Evolutionary conservation across 148 eudicot species (phyloP), one percentile per base, ranked within the genome.

Genomic region (Diospyros lotus): DNA sequence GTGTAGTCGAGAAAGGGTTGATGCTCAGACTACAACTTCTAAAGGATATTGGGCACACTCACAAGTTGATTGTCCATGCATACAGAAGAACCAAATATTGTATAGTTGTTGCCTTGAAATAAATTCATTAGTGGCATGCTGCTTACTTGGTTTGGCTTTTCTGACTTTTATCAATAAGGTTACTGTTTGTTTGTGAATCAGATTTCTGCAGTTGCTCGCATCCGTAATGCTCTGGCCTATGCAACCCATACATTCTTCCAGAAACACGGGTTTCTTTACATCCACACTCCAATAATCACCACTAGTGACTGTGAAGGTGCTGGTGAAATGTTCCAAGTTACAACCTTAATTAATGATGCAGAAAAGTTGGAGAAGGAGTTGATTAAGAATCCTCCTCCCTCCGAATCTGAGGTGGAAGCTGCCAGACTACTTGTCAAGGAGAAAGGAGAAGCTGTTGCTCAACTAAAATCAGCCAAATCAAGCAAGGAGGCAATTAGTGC

Each of bases 281-380:
- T 91, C 4, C 97, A 89, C 51, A 91, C 97, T 54, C 97, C 97
- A 9, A 91, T 91, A 14, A 79, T 91, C 70, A 91, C 93, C 42
- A 91, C 97, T 17, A 91, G 93, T 80, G 97, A 91, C 72, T 91
- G 97, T 80, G 97, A 91, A 86, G 97, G 97, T 18, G 93, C 97
- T 51, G 97, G 97, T 53, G 93, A 91, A 86, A 89, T 88, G 92
- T 91, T 91, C 80, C 97, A 91, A 84, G 93, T 91, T 41, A 91
- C 97, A 17, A 88, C 93, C 9, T 73, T 91, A 76, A 82, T 91
- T 59, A 89, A 54, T 40, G 93, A 87, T 55, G 83, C 88, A 1
- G 93, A 91, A 9, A 89, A 65, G 79, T n/a, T 87, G 50, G 97
- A 88, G 86, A 88, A 87, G 83, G 94, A 92, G 56, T 71, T 92